Conservation (phyloP, 768 basidiomycete genomes). For the Tulasnella sp. region DNA sequence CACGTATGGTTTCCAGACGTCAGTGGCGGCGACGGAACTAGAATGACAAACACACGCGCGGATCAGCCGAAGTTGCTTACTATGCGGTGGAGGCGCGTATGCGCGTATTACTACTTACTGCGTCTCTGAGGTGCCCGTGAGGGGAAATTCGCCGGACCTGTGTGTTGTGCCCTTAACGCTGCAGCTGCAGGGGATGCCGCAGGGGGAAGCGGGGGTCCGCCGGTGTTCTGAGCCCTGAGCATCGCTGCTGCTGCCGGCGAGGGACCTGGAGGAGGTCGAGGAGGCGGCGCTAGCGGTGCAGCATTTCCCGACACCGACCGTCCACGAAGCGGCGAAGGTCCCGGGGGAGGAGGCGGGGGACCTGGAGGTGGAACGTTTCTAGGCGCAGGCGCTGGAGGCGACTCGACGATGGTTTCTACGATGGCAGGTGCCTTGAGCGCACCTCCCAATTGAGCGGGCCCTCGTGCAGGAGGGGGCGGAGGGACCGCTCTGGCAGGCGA, state of each 20-base stretch:
- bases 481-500: conserved; percentile 38
- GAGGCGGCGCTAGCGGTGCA: conserved; percentile 23
- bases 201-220: conserved; percentile 47
- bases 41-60: conserved; percentile 8
- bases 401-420: neutral
- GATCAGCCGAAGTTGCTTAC: conserved; percentile 10
- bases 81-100: neutral
- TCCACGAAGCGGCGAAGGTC: neutral
- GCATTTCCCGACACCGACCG: neutral
- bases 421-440: neutral
- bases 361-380: conserved; percentile 43
- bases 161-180: conserved; percentile 35
- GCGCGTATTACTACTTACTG: neutral
- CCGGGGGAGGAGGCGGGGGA: conserved; percentile 18
- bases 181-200: conserved; percentile 53
- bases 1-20: conserved; percentile 71
- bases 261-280: conserved; percentile 34
- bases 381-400: conserved; percentile 30
- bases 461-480: conserved; percentile 37
- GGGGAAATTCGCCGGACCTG: conserved; percentile 24
- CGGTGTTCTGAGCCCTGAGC: conserved; percentile 30
- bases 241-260: conserved; percentile 45
- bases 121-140: neutral
- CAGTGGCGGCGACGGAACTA: conserved; percentile 63
- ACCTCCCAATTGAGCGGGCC: conserved; percentile 10